phyloP scores from a whole-genome alignment of 306 rosid species.

The Comarum palustre region DNA sequence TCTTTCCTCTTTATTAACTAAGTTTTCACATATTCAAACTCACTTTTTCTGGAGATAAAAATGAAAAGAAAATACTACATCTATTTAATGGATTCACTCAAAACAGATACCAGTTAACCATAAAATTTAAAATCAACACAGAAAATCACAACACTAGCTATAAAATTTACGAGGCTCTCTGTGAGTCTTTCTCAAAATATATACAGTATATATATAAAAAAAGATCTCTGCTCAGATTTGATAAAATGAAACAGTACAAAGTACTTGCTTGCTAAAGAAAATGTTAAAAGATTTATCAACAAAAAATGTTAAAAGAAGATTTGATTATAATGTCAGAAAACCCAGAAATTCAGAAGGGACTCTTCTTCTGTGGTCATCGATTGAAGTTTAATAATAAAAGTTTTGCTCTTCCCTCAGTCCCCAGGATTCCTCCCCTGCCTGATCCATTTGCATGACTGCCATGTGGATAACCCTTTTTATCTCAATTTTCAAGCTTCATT shows the following conservation, averaged over 20 bases:
- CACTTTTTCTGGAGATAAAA: neutral
- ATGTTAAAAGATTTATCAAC: too few species aligned
- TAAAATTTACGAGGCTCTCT: neutral
- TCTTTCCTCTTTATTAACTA: too few species aligned
- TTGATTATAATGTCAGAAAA: neutral
- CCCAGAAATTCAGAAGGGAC: neutral
- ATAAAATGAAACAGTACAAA: neutral
- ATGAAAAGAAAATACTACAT: neutral
- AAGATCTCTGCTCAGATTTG: neutral
- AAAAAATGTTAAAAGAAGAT: too few species aligned
- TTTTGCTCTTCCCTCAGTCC: neutral
- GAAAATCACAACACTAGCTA: neutral
- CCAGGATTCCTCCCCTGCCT: neutral
- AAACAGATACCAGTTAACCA: neutral
- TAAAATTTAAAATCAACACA: too few species aligned
- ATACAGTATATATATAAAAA: too few species aligned
- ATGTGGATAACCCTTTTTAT: neutral
- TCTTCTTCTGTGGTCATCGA: neutral
- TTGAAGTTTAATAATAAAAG: too few species aligned
- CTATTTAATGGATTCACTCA: neutral
- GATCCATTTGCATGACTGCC: conserved; percentile 8
- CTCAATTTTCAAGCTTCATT: neutral
- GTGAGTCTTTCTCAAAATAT: neutral
- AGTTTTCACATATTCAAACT: too few species aligned
- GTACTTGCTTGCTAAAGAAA: neutral